These are phyloP conservation scores for Umbelopsis sp. DNA, from an alignment of 192 early-diverging fungal genomes.

Conservation along the genomic window DNA sequence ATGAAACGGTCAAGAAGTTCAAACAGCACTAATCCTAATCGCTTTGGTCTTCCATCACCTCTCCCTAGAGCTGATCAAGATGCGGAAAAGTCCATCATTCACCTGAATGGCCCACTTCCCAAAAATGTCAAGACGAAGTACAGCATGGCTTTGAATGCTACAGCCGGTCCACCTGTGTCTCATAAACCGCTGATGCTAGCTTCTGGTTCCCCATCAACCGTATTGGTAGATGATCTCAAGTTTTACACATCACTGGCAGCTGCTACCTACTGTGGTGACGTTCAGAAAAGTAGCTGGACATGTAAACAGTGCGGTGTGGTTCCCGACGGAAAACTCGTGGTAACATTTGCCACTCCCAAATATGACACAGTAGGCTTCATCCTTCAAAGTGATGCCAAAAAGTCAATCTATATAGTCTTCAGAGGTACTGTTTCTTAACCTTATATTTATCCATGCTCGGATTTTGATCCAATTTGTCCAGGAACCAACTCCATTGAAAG, in stretches of 20 bases:
- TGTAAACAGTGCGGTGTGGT: constrained; percentile 23
- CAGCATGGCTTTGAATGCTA: background rate
- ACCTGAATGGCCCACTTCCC: background rate
- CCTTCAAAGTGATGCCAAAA: constrained; percentile 9
- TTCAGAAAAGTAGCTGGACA: background rate
- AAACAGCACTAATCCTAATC: background rate
- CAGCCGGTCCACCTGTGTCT: background rate
- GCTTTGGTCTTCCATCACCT: background rate
- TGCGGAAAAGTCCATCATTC: background rate
- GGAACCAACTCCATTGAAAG: constrained; percentile 13
- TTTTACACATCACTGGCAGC: constrained; percentile 20
- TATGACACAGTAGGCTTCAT: constrained; percentile 26
- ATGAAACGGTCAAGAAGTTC: background rate
- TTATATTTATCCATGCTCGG: background rate
- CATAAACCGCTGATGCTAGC: background rate
- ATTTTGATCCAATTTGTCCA: background rate
- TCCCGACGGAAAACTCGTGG: constrained; percentile 19
- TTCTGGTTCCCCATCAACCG: background rate
- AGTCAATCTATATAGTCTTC: constrained; percentile 25
- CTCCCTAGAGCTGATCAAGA: background rate
- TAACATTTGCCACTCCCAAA: constrained; percentile 11
- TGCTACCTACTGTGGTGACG: constrained; percentile 27
- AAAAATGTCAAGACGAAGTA: background rate
- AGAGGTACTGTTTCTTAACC: constrained; percentile 3
- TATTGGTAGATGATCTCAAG: background rate